phyloP scores from a whole-genome alignment of 257 asterid genomes.

The Anisodus tanguticus region DNA sequence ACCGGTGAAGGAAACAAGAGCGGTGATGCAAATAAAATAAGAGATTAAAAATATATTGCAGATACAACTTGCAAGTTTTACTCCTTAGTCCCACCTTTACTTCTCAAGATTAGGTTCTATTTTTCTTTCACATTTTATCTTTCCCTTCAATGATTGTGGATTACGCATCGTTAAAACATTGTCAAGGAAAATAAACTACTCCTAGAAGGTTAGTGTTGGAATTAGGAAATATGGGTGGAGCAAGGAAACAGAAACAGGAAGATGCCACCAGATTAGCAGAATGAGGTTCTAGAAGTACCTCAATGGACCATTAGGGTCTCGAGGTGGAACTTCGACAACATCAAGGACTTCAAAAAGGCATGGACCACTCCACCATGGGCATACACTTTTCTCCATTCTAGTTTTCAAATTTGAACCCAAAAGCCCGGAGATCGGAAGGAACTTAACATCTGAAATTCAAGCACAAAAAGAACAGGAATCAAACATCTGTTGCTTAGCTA shows the following conservation, averaged over 20 bases:
- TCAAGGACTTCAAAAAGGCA: conserved; percentile 97
- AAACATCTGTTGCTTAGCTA: neutral
- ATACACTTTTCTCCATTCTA: conserved; percentile 59
- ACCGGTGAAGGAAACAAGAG: neutral
- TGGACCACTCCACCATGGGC: conserved; percentile 93
- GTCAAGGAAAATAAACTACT: neutral
- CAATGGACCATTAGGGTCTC: conserved; percentile 94
- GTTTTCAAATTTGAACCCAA: conserved; percentile 78
- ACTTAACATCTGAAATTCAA: conserved; percentile 61
- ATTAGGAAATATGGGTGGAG: neutral
- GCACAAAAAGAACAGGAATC: neutral
- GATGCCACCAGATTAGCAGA: neutral
- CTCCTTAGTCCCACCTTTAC: neutral
- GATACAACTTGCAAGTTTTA: neutral
- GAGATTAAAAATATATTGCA: neutral
- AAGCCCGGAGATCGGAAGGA: conserved; percentile 97
- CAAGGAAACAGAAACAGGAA: neutral
- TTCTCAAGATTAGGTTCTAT: neutral
- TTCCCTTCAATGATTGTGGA: neutral
- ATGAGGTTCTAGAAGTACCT: conserved; percentile 52
- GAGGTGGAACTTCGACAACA: conserved; percentile 70
- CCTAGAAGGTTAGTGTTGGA: neutral
- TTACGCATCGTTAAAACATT: neutral
- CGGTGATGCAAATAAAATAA: neutral
- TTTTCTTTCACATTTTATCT: neutral